Percentiles rank a stretch among this genome's conserved stretches.
Conservation (phyloP, 192 early-diverging fungal species). For the Backusella macrospora region DNA sequence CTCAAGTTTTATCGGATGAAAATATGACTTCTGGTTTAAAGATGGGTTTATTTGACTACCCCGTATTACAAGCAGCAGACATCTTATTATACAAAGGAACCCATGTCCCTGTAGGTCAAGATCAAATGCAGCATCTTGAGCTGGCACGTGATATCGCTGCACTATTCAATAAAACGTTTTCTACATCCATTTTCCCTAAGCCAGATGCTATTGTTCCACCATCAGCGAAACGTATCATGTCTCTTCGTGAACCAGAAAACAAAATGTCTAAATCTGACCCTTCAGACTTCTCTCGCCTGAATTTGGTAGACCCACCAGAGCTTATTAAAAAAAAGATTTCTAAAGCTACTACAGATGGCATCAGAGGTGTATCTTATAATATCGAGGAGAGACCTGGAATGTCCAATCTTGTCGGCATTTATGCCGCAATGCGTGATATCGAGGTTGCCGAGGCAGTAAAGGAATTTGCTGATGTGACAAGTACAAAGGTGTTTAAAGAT, state of each 20-base stretch:
- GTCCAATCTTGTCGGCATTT: constrained; percentile 81
- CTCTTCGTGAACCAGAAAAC: constrained; percentile 68
- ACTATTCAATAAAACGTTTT: constrained; percentile 76
- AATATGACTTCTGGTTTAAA: constrained; percentile 49
- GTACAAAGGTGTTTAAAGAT: constrained; percentile 76
- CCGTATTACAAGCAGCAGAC: constrained; percentile 91
- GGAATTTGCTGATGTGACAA: constrained; percentile 47
- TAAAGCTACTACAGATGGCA: constrained; percentile 70
- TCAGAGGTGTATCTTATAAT: constrained; percentile 71
- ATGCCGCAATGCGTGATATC: constrained; percentile 54
- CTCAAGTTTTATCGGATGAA: constrained; percentile 48
- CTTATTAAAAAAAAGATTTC: constrained; percentile 70
- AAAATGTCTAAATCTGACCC: constrained; percentile 94
- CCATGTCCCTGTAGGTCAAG: constrained; percentile 90
- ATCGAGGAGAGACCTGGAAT: constrained; percentile 75
- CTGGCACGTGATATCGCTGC: constrained; percentile 77
- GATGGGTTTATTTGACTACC: constrained; percentile 87
- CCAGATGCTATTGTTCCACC: constrained; percentile 67
- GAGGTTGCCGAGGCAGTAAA: constrained; percentile 51
- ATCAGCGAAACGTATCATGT: constrained; percentile 80
- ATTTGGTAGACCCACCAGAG: constrained; percentile 70
- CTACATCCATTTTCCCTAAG: constrained; percentile 64
- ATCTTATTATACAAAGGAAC: constrained; percentile 87
- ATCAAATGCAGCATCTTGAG: constrained; percentile 92
- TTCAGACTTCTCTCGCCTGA: constrained; percentile 72